A percentile compares a stretch with the other conserved stretches of the same genome.
Evolutionary conservation across 2,329 filamentous ascomycete genomes (phyloP).

Genomic region (Apiospora phragmitis): DNA sequence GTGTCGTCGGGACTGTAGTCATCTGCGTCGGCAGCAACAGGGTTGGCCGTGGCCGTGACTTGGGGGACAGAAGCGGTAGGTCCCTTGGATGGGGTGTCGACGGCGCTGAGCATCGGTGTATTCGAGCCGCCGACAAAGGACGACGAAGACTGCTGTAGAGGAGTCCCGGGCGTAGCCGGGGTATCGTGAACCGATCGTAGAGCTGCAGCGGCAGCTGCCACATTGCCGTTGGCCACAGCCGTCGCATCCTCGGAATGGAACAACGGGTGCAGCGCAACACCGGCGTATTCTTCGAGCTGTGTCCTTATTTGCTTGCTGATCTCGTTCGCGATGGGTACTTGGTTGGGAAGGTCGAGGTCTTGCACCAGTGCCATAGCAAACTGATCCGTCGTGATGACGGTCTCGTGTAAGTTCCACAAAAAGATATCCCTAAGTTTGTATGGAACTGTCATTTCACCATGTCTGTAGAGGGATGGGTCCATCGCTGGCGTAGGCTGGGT

Average conservation of each 20-base stretch:
- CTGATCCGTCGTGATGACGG: constrained; percentile 89
- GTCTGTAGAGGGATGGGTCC: constrained; percentile 67
- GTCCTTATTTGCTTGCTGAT: constrained; percentile 94
- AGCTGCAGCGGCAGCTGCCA: constrained; percentile 16
- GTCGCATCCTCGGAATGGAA: constrained; percentile 63
- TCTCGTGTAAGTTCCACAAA: constrained; percentile 96
- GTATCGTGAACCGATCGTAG: constrained; percentile 32
- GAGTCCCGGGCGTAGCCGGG: constrained; percentile 44
- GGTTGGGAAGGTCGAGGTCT: constrained; percentile 86
- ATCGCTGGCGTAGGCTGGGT: constrained; percentile 67
- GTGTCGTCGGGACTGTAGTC: constrained; percentile 89
- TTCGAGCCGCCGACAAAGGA: constrained; percentile 48
- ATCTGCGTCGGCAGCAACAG: constrained; percentile 64
- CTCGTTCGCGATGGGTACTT: constrained; percentile 67
- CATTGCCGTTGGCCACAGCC: constrained; percentile 25
- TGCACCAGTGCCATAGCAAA: constrained; percentile 91
- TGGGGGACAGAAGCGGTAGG: constrained; percentile 48
- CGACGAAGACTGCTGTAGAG: constrained; percentile 31
- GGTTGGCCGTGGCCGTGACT: constrained; percentile 70
- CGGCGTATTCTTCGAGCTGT: constrained; percentile 93
- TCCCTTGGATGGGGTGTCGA: constrained; percentile 50
- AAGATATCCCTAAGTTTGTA: constrained; percentile 95
- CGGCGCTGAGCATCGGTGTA: constrained; percentile 57
- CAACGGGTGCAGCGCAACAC: constrained; percentile 87
- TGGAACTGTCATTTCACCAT: constrained; percentile 76